Base-by-base conservation (phyloP, 495 filamentous ascomycete genomes). In the Aspergillus homomorphus region DNA sequence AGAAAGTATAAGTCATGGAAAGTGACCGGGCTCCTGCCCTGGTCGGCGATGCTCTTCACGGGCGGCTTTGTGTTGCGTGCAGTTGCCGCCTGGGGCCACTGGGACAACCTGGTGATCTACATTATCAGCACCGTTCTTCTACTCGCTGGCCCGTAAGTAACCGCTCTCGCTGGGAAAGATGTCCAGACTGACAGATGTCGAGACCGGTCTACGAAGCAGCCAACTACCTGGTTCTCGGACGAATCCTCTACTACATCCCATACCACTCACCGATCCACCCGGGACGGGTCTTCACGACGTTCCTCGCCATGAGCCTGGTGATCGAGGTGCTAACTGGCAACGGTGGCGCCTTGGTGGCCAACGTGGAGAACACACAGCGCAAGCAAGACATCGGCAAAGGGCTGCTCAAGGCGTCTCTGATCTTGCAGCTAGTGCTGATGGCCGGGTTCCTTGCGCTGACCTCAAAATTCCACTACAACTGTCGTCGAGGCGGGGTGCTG, bases 241-340 rank as follows among this genome's bases (percentile, higher is more conserved):
- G 89, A 7, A 83, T 89, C 50, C 78, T 94, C 4, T 90, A 88
- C 73, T 91, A 90, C 72, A 84, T 89, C 28, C 90, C 90, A 0
- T 87, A 91, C 60, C 81, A 87, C 59, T 85, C 88, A 0, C 88
- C 89, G 0, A 85, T 92, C 54, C 87, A 92, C 67, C 90, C 89
- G 0, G 88, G 87, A 3, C 84, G 88, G 1, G 88, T 91, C 19
- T 76, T 89, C 55, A 85, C 84, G 4, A 90, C 88, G n/a, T 92
- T 94, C 65, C 71, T 84, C 46, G 83, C 80, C 26, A 67, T 92
- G 48, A 85, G 86, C 5, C 63, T 68, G 9, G 64, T 84, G 0
- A 80, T 91, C 58, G 90, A 91, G 69, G 69, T 71, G 16, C 73
- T 92, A 20, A 91, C 86, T 58, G 88, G 77, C 7, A 82, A 84